Percentiles rank a stretch among this genome's conserved stretches.
Conservation (phyloP, 75 land plant genomes). For the Sequoiadendron giganteum region DNA sequence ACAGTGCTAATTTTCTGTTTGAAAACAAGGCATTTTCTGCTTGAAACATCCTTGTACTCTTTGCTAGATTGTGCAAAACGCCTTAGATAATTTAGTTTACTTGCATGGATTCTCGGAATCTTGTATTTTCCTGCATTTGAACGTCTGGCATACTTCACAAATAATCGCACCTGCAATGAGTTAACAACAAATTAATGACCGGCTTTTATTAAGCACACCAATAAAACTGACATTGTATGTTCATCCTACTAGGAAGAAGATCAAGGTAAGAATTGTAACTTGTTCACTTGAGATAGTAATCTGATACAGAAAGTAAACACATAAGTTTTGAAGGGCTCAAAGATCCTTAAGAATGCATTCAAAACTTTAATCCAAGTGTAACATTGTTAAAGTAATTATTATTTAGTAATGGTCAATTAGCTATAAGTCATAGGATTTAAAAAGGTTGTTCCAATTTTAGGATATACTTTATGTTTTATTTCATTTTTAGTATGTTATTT, state of each 20-base stretch:
- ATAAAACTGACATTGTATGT: neutral
- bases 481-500: too few relatives aligned
- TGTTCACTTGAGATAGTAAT: neutral
- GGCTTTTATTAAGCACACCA: neutral
- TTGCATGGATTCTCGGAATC: neutral
- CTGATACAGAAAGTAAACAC: neutral
- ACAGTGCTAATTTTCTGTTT: neutral
- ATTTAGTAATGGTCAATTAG: too few relatives aligned
- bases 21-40: neutral
- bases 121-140: neutral
- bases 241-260: neutral
- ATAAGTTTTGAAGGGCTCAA: neutral
- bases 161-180: neutral
- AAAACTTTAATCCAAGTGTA: neutral
- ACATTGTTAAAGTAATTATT: neutral
- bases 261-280: neutral
- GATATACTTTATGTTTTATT: too few relatives aligned
- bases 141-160: neutral
- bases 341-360: neutral
- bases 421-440: too few relatives aligned
- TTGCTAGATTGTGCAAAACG: neutral
- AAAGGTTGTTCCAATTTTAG: too few relatives aligned
- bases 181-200: neutral
- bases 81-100: neutral
- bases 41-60: neutral